Base-by-base conservation (phyloP, 139 green algal species). In the Chlorella sp. region DNA sequence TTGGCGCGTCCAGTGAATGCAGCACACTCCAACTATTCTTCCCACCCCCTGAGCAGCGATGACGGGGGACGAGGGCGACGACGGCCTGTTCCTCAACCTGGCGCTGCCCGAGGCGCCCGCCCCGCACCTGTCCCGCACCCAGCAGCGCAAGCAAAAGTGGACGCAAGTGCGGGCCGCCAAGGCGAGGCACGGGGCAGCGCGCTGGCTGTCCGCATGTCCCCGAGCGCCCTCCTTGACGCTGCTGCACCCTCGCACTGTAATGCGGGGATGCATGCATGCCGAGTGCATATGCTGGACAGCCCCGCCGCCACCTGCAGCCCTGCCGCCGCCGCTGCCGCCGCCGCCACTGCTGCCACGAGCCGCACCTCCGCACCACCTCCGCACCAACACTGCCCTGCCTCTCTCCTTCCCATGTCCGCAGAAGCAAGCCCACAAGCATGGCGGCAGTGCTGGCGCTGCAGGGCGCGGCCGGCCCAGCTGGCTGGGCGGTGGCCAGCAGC, bases 21-120 rank as follows among this genome's bases (percentile, higher is more conserved):
- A n/a, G n/a, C n/a, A n/a, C n/a, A n/a, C n/a, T n/a, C n/a, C n/a
- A n/a, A n/a, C n/a, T n/a, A n/a, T n/a, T n/a, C n/a, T n/a, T n/a
- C n/a, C n/a, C n/a, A 55, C 7, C 44, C 11, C 44, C 7, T 11
- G 7, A 23, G 15, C 51, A 60, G 51, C 51, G 2, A 60, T 60
- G 51, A 15, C 51, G 51, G 51, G 12, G 15, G 51, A 55, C 15
- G 51, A 56, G 32, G 80, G 70, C 5, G 78, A 75, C 36, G 85
- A 88, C 51, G 75, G 64, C 39, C 51, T 88, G 21, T 4, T 81
- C 17, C 79, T 85, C 7, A 88, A 85, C 74, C 38, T 85, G 28
- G 57, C 44, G 5, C 23, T 67, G 18, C 25, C 57, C 23, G 30
- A 78, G 28, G 32, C 32, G 16, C 30, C n/a, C 13, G 32, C 13